Evolutionary conservation across 2,329 filamentous ascomycete genomes (phyloP).

Genomic region (Didymella pinodella): DNA sequence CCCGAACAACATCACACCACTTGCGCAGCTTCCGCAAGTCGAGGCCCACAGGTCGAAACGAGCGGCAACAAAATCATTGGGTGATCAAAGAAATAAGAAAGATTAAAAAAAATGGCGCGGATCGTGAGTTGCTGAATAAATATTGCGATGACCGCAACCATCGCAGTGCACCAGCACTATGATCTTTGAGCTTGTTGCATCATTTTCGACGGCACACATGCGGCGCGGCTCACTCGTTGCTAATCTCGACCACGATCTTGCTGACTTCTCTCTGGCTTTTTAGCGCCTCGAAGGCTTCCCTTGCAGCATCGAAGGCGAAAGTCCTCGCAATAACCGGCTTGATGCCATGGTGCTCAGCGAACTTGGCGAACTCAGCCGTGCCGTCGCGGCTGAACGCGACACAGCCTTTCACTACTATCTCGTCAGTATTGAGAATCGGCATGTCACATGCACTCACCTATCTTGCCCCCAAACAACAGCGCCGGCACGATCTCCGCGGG

Average conservation of each 20-base stretch:
- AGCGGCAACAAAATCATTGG: conserved; percentile 25
- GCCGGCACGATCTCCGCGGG: conserved; percentile 23
- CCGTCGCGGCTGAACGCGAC: conserved; percentile 27
- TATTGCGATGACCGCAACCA: not conserved
- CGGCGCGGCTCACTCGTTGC: not conserved
- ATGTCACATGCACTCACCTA: conserved; percentile 15
- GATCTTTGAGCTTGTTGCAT: not conserved
- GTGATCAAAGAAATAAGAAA: not conserved
- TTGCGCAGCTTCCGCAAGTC: conserved; percentile 1
- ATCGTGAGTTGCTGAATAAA: not conserved
- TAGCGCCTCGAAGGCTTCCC: conserved; percentile 31
- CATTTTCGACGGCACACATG: not conserved
- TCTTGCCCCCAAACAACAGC: conserved; percentile 31
- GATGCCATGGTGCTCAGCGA: conserved; percentile 29
- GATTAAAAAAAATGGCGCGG: no score
- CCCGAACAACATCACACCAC: conserved; percentile 32
- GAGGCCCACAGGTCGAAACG: conserved; percentile 23
- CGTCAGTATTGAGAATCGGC: not conserved
- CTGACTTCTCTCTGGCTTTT: conserved; percentile 30
- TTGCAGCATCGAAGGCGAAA: conserved; percentile 28
- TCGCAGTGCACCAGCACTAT: not conserved
- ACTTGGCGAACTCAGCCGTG: conserved; percentile 29
- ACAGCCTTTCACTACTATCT: conserved; percentile 31
- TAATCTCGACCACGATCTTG: conserved; percentile 28
- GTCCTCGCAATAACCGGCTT: conserved; percentile 32